Base-by-base conservation (phyloP, 495 filamentous ascomycete species). In the Thermothielavioides terrestris region DNA sequence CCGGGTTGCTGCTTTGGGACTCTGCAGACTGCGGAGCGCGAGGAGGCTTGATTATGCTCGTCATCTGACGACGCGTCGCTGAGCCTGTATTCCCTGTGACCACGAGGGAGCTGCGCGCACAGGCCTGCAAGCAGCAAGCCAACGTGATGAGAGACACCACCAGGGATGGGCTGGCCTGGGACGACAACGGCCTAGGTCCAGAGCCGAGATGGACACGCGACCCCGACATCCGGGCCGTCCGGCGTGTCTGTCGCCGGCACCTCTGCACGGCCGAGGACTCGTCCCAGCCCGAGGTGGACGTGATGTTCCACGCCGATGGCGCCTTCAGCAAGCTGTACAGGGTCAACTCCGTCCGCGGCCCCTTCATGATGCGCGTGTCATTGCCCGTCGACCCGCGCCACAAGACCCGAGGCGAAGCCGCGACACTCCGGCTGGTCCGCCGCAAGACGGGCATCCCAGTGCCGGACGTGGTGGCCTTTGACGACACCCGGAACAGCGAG, bases 361-460 rank as follows among this genome's bases (percentile, higher is more conserved):
- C 46, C 4, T 64, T 67, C 42, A 47, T 81, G 25, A 63, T 81
- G 60, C 76, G 78, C 10, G 61, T 80, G 3, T 66, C 64, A 1
- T 59, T 81, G n/a, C 80, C 77, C 0, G 68, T 82, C 28, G 68
- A 77, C 39, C 77, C 78, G 0, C 54, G 49, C 32, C 61, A 61
- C 51, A 82, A 80, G 61, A 75, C 66, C 2, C 65, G 65, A 12
- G 77, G 76, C 49, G 79, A 83, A 52, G 78, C 76, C 2, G 70
- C 76, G 1, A 83, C 81, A 0, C 64, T 80, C 7, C 59, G 60
- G 6, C 77, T 68, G 53, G 54, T 82, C 4, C 52, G 61, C 14
- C 52, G 58, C 21, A 57, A 59, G 28, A 78, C 78, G n/a, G 58
- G 56, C 6, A 62, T 82, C 2, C 80, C 78, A 0, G 69, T 80